A percentile compares a stretch with the other conserved stretches of the same genome.
phyloP scores from a whole-genome alignment of 2,329 filamentous ascomycete species.

The Tolypocladium nubicola region DNA sequence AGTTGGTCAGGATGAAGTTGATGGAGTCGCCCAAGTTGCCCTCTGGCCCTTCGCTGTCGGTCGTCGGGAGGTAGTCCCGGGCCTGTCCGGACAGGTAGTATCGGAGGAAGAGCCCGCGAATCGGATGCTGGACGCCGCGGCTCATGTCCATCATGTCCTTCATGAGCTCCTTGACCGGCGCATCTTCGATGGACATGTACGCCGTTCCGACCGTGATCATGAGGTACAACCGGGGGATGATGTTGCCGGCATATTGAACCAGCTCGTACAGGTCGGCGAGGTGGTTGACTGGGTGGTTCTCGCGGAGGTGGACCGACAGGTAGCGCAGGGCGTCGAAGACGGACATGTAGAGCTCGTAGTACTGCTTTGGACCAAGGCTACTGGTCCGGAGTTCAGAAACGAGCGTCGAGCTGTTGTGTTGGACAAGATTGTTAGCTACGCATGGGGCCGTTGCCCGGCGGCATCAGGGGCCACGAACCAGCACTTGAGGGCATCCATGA shows the following conservation, averaged over 20 bases:
- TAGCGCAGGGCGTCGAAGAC: slow-evolving; percentile 97
- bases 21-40: slow-evolving; percentile 96
- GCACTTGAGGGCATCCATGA: slow-evolving; percentile 99
- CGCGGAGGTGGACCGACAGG: slow-evolving; percentile 89
- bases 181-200: slow-evolving; percentile 97
- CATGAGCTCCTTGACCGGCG: slow-evolving; percentile 99
- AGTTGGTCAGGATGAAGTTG: slow-evolving; percentile 96
- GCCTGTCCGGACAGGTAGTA: slow-evolving; percentile 97
- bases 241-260: slow-evolving; percentile 96
- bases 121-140: slow-evolving; percentile 90
- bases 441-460: background rate
- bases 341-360: slow-evolving; percentile 99
- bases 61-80: slow-evolving; percentile 73
- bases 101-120: slow-evolving; percentile 85
- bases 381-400: slow-evolving; percentile 97
- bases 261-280: slow-evolving; percentile 96
- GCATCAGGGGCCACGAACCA: slow-evolving; percentile 52
- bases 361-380: slow-evolving; percentile 96
- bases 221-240: slow-evolving; percentile 88
- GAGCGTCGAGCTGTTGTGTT: slow-evolving; percentile 69
- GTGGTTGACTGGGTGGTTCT: slow-evolving; percentile 96
- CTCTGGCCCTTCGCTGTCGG: slow-evolving; percentile 79
- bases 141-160: slow-evolving; percentile 99
- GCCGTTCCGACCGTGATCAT: slow-evolving; percentile 99
- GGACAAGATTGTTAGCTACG: background rate